phyloP scores from a whole-genome alignment of 2,329 filamentous ascomycete species.

The Xylariaceae sp. region DNA sequence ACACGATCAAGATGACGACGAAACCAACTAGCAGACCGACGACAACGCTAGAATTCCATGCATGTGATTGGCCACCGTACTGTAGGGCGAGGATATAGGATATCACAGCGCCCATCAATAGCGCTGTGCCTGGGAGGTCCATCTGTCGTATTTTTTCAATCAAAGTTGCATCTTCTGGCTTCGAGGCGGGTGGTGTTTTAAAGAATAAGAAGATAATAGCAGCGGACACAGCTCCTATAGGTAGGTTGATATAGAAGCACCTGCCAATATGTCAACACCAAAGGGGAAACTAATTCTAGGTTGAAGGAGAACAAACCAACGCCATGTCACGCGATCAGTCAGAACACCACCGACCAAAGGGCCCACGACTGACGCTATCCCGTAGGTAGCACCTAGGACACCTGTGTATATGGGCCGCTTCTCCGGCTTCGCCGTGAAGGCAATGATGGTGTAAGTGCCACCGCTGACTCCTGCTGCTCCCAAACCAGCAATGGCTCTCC shows the following conservation, averaged over 20 bases:
- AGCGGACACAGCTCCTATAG: not conserved
- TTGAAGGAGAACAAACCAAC: not conserved
- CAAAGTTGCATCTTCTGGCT: not conserved
- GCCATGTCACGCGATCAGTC: not conserved
- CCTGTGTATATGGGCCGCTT: slow-evolving; percentile 20
- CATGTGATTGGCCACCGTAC: slow-evolving; percentile 11
- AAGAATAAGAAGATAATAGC: not conserved
- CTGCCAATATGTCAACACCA: not conserved
- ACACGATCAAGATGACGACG: slow-evolving; percentile 22
- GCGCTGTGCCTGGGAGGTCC: not conserved
- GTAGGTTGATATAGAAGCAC: slow-evolving; percentile 5
- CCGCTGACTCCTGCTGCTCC: slow-evolving; percentile 39
- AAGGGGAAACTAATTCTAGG: not conserved
- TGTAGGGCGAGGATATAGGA: not conserved
- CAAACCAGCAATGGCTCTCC: slow-evolving; percentile 17
- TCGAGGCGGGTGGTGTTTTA: not conserved
- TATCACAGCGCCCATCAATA: not conserved
- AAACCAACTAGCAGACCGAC: slow-evolving; percentile 32
- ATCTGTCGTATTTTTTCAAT: not conserved
- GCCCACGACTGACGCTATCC: not conserved
- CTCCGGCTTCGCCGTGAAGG: slow-evolving; percentile 5
- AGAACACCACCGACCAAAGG: not conserved
- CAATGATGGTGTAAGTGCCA: slow-evolving; percentile 34
- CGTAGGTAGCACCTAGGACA: slow-evolving; percentile 36
- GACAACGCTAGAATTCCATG: slow-evolving; percentile 32